A percentile compares a stretch with the other conserved stretches of the same genome.
Conservation (phyloP, 2,329 filamentous ascomycete species). For the Sarocladium kiliense region DNA sequence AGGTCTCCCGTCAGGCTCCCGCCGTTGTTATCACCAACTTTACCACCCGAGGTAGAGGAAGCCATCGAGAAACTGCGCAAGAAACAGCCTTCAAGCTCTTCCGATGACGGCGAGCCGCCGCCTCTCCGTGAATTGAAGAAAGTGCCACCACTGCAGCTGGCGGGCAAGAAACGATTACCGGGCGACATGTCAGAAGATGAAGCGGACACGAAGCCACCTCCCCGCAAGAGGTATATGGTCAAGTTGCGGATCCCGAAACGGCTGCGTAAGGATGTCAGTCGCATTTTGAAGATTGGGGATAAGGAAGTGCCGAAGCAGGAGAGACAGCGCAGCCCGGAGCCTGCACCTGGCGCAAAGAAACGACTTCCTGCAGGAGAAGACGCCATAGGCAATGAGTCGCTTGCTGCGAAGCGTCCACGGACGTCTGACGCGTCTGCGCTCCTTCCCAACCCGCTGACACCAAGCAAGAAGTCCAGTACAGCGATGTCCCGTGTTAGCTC, state of each 20-base stretch:
- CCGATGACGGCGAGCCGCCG: slow-evolving; percentile 11
- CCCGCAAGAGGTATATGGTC: slow-evolving; percentile 33
- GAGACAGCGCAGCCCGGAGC: slow-evolving; percentile 29
- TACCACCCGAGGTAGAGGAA: slow-evolving; percentile 46
- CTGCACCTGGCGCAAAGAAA: slow-evolving; percentile 37
- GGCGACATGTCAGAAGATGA: slow-evolving; percentile 12
- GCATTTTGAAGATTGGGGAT: slow-evolving; percentile 39
- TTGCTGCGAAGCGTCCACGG: slow-evolving; percentile 36
- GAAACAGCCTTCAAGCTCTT: slow-evolving; percentile 10
- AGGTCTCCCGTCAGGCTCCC: slow-evolving; percentile 36
- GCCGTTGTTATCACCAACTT: slow-evolving; percentile 49
- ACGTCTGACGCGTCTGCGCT: slow-evolving; percentile 32
- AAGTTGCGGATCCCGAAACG: slow-evolving; percentile 44
- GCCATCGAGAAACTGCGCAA: slow-evolving; percentile 30
- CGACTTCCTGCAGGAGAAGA: slow-evolving; percentile 28
- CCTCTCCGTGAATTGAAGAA: slow-evolving; percentile 26
- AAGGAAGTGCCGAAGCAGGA: slow-evolving; percentile 21
- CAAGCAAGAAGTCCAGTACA: slow-evolving; percentile 42
- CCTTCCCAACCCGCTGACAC: slow-evolving; percentile 41
- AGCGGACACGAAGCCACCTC: slow-evolving; percentile 16
- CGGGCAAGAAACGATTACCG: not conserved
- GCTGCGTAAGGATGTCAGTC: slow-evolving; percentile 37
- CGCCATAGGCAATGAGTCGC: slow-evolving; percentile 21
- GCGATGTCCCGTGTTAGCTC: slow-evolving; percentile 51
- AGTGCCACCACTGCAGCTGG: slow-evolving; percentile 14